A percentile compares a stretch with the other conserved stretches of the same genome.
Evolutionary conservation across 345 rosid species (phyloP).

Genomic region (Aquilaria yunnanensis): DNA sequence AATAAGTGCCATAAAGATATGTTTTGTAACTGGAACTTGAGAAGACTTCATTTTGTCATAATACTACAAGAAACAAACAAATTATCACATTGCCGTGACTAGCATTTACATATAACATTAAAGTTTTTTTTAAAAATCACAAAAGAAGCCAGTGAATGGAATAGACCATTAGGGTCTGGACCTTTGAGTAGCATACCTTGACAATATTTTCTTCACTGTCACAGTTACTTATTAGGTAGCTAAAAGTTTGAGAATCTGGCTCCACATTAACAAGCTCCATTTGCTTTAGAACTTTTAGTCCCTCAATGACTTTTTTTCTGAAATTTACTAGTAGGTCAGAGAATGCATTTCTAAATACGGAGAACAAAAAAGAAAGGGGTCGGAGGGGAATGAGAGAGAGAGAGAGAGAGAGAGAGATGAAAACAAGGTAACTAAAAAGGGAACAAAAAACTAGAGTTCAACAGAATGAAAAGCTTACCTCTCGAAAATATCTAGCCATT

Average conservation of each 20-base stretch:
- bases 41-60: constrained; percentile 36
- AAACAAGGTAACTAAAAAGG: constrained; percentile 4
- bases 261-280: constrained; percentile 64
- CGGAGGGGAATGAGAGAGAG: background rate
- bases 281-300: constrained; percentile 47
- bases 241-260: constrained; percentile 71
- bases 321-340: constrained; percentile 9
- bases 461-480: constrained; percentile 36
- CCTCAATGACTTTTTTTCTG: constrained; percentile 58
- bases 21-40: constrained; percentile 47
- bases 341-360: constrained; percentile 5
- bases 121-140: background rate
- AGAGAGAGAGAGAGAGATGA: background rate
- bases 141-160: background rate
- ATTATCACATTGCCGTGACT: background rate
- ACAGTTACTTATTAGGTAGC: constrained; percentile 59
- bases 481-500: constrained; percentile 70
- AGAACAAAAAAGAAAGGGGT: background rate
- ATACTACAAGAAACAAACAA: constrained; percentile 35
- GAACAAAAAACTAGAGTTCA: background rate
- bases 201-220: constrained; percentile 42
- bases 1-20: constrained; percentile 57
- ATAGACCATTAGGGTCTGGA: background rate
- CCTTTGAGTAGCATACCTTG: constrained; percentile 37
- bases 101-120: background rate